Base-by-base conservation (phyloP, 2,329 filamentous ascomycete genomes). In the Fusarium longipes region DNA sequence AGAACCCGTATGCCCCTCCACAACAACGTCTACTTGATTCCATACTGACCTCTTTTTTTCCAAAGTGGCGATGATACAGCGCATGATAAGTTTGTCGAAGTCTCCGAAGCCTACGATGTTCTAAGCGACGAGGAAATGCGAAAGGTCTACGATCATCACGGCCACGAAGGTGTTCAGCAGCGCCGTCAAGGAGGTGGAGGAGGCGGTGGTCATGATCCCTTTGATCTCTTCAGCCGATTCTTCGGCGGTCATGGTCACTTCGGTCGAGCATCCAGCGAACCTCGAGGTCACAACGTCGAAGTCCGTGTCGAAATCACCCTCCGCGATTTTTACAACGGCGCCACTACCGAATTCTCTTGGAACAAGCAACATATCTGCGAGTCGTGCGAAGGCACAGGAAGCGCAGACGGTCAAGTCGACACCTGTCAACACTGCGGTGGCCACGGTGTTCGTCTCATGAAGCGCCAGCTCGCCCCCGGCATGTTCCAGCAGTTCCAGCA, bases 401-500 rank as follows among this genome's bases (percentile, higher is more conserved):
- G 89, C 50, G 89, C 88, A 53, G 96, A 99, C 77, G 92, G 93
- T 17, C 81, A 91, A 52, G 92, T 96, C 25, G 91, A 97, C 52
- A 91, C 86, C 4, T 99, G 96, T 77, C 79, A 83, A 39, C 83
- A 87, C 70, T 99, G 96, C 76, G 81, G 83, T 36, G 96, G 96
- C 15, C 90, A 92, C 45, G 96, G 96, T n/a, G 84, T 94, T 54
- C 84, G 92, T 56, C 89, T 98, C 68, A 87, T 93, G 79, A 95
- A 96, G 79, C 93, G 97, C 74, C 92, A 95, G 87, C 86, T 99
- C 39, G 95, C 94, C 1, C 96, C 96, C 0, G 96, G 96, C n/a
- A 97, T 99, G 82, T 97, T 94, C 84, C 96, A 98, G 82, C 96
- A 99, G 82, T 89, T 98, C 72, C 96, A 99, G 83, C 91, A 91